These are phyloP conservation scores for Lactuca sativa DNA, from an alignment of 129 eudicot genomes.

Conservation along the genomic window DNA sequence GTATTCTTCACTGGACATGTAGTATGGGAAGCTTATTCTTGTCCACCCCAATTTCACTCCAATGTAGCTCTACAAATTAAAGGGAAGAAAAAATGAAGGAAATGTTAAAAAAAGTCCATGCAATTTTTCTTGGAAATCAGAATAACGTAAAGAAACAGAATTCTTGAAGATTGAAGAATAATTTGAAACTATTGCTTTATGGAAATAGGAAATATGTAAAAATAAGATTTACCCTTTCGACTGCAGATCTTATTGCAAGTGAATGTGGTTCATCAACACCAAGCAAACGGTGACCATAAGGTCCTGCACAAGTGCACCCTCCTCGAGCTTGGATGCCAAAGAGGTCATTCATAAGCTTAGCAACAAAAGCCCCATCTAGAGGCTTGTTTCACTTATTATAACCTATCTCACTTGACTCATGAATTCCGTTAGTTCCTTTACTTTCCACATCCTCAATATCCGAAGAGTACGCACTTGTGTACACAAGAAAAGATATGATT, in stretches of 20 bases:
- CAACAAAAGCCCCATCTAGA: slow-evolving; percentile 69
- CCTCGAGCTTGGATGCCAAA: slow-evolving; percentile 90
- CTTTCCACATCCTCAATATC: background rate
- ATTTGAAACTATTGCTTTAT: background rate
- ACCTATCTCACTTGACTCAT: background rate
- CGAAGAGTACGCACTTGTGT: slow-evolving; percentile 24
- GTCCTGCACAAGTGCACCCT: slow-evolving; percentile 92
- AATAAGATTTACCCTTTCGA: slow-evolving; percentile 45
- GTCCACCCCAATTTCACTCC: slow-evolving; percentile 88
- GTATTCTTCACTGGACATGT: slow-evolving; percentile 70
- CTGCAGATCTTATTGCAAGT: slow-evolving; percentile 46
- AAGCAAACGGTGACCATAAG: slow-evolving; percentile 66
- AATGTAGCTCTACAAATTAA: slow-evolving; percentile 46
- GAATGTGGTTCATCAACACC: slow-evolving; percentile 42
- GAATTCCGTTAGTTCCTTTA: background rate
- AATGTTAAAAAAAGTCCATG: too few relatives aligned
- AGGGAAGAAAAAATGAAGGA: background rate
- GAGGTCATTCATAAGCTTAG: slow-evolving; percentile 69
- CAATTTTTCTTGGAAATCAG: too few relatives aligned
- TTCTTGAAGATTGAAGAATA: background rate
- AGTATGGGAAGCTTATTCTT: slow-evolving; percentile 77
- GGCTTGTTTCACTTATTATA: slow-evolving; percentile 40
- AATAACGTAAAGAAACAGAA: background rate
- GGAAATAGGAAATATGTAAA: background rate
- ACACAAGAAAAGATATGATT: slow-evolving; percentile 56